A percentile compares a stretch with the other conserved stretches of the same genome.
phyloP scores from a whole-genome alignment of 768 basidiomycete species.

The Lactarius sp. region DNA sequence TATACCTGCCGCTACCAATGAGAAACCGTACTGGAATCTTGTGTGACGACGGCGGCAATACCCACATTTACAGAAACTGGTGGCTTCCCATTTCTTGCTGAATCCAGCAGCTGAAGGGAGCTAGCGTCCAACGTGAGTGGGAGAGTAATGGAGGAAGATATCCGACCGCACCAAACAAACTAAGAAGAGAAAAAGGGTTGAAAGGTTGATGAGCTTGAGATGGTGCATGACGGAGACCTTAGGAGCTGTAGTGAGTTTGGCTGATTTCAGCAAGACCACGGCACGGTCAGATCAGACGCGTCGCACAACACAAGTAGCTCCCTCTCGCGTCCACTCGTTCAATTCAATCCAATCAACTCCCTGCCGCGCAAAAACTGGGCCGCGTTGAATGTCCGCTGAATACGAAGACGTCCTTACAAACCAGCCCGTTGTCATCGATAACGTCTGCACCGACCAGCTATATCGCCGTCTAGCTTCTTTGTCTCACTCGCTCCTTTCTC shows the following conservation, averaged over 20 bases:
- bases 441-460: constrained; percentile 51
- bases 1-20: constrained; percentile 55
- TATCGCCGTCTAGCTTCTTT: constrained; percentile 21
- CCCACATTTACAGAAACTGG: constrained; percentile 85
- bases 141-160: background rate
- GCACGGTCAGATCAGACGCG: background rate
- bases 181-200: constrained; percentile 1
- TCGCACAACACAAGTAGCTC: background rate
- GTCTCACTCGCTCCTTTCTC: constrained; percentile 28
- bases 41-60: constrained; percentile 4
- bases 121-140: constrained; percentile 28
- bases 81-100: constrained; percentile 78
- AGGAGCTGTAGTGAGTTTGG: too few species aligned
- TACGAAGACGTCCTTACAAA: constrained; percentile 94
- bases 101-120: constrained; percentile 41
- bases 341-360: background rate
- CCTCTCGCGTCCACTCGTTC: too few species aligned
- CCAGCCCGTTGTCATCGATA: constrained; percentile 98
- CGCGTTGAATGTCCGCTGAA: constrained; percentile 64
- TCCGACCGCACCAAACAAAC: constrained; percentile 24
- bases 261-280: too few species aligned
- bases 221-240: background rate
- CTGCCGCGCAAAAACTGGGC: background rate
- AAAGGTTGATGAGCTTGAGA: background rate
- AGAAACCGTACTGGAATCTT: constrained; percentile 5